These are phyloP conservation scores for Chionographis japonica DNA, from an alignment of 106 monocot species.

Conservation along the genomic window DNA sequence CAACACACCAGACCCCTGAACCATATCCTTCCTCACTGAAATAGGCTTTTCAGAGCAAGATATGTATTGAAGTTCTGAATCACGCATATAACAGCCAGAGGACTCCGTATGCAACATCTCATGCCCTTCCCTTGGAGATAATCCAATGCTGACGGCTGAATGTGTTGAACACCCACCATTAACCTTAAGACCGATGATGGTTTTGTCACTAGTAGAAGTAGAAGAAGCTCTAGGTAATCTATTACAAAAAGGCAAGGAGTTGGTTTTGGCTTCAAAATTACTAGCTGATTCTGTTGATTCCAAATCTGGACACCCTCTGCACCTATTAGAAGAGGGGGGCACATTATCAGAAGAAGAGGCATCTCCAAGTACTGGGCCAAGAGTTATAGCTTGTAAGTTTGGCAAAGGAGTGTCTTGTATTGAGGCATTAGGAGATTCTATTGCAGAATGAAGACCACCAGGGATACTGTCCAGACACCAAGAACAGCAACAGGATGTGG, in stretches of 20 bases:
- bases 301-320: constrained; percentile 3
- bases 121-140: constrained; percentile 3
- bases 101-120: not conserved
- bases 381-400: constrained; percentile 3
- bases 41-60: not conserved
- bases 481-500: not conserved
- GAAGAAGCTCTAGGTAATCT: not conserved
- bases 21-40: not conserved
- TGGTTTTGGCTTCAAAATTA: constrained; percentile 1
- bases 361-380: not conserved
- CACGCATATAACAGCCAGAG: not conserved
- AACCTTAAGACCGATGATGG: not conserved
- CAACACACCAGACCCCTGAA: not conserved
- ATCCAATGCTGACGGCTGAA: not conserved
- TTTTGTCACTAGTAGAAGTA: not conserved
- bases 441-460: not conserved
- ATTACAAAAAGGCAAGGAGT: not conserved
- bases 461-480: not conserved
- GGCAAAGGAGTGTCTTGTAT: not conserved
- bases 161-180: not conserved
- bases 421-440: constrained; percentile 1
- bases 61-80: not conserved
- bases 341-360: not conserved
- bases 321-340: not conserved
- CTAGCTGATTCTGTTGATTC: constrained; percentile 1